A percentile compares a stretch with the other conserved stretches of the same genome.
Conservation (phyloP, 2,329 filamentous ascomycete genomes). For the Juglanconis sp. region DNA sequence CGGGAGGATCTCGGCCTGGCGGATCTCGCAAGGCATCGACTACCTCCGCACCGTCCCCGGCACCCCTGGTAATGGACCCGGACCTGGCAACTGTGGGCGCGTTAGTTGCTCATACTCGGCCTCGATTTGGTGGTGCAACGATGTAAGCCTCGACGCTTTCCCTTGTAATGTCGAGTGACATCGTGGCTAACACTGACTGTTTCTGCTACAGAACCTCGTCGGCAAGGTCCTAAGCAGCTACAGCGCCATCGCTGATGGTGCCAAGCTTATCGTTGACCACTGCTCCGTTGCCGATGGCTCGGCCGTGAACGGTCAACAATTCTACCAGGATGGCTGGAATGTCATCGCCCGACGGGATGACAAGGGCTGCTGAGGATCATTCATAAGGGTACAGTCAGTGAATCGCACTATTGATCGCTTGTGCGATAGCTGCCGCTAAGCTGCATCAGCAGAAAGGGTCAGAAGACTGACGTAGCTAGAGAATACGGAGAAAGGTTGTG, state of each 20-base stretch:
- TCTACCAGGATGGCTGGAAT: conserved; percentile 5
- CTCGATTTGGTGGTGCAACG: conserved; percentile 26
- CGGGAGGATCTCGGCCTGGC: background rate
- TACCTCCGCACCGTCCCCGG: conserved; percentile 18
- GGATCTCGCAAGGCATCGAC: conserved; percentile 13
- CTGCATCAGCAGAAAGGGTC: too few species aligned
- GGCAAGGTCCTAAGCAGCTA: conserved; percentile 1
- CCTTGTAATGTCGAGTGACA: too few species aligned
- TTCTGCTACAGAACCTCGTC: background rate
- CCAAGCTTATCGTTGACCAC: background rate
- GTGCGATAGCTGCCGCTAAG: too few species aligned
- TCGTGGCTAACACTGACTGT: background rate
- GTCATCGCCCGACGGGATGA: background rate
- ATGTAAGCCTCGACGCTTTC: conserved; percentile 15
- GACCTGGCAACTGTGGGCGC: conserved; percentile 19
- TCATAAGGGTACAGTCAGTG: too few species aligned
- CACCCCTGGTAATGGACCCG: conserved; percentile 14
- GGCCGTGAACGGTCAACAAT: conserved; percentile 2
- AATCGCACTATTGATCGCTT: too few species aligned
- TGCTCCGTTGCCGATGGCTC: background rate
- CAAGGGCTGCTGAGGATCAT: too few species aligned
- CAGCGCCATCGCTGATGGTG: background rate
- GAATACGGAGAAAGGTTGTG: too few species aligned
- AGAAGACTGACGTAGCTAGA: too few species aligned
- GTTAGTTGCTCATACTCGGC: conserved; percentile 22